phyloP scores from a whole-genome alignment of 345 rosid species.

The Syzygium grande region DNA sequence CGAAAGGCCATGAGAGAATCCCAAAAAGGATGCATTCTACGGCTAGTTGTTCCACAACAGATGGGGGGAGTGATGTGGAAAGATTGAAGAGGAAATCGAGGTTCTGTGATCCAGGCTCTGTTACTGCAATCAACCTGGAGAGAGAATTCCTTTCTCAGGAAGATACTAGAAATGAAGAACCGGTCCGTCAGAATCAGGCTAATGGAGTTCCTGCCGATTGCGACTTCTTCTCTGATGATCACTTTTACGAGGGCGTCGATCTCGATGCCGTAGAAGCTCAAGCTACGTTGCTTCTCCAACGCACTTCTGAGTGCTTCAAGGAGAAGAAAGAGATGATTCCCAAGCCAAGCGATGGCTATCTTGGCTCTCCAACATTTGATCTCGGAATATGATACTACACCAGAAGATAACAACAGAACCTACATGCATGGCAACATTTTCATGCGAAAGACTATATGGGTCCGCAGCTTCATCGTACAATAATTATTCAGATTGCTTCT shows the following conservation, averaged over 20 bases:
- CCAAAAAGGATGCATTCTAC: slow-evolving; percentile 10
- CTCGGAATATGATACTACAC: slow-evolving; percentile 50
- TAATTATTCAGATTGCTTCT: neutral
- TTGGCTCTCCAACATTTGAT: slow-evolving; percentile 72
- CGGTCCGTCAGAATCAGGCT: slow-evolving; percentile 10
- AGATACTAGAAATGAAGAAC: slow-evolving; percentile 11
- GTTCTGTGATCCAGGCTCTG: slow-evolving; percentile 23
- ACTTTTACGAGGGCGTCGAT: slow-evolving; percentile 63
- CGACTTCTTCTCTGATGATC: slow-evolving; percentile 47
- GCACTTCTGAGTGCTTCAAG: slow-evolving; percentile 17
- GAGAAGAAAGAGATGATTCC: slow-evolving; percentile 20
- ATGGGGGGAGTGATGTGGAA: slow-evolving; percentile 18
- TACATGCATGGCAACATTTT: neutral
- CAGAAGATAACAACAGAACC: neutral
- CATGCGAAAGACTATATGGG: neutral
- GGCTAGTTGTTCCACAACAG: slow-evolving; percentile 2
- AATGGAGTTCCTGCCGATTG: slow-evolving; percentile 3
- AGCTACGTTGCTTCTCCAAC: slow-evolving; percentile 50
- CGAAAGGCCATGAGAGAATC: slow-evolving; percentile 16
- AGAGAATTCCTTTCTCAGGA: slow-evolving; percentile 23
- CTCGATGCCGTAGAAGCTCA: slow-evolving; percentile 86
- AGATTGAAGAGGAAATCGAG: slow-evolving; percentile 48
- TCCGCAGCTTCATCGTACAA: neutral
- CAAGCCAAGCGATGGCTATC: slow-evolving; percentile 6
- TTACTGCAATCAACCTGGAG: slow-evolving; percentile 53